Conservation (phyloP, 441 rosid genomes). For the Erodium moschatum region DNA sequence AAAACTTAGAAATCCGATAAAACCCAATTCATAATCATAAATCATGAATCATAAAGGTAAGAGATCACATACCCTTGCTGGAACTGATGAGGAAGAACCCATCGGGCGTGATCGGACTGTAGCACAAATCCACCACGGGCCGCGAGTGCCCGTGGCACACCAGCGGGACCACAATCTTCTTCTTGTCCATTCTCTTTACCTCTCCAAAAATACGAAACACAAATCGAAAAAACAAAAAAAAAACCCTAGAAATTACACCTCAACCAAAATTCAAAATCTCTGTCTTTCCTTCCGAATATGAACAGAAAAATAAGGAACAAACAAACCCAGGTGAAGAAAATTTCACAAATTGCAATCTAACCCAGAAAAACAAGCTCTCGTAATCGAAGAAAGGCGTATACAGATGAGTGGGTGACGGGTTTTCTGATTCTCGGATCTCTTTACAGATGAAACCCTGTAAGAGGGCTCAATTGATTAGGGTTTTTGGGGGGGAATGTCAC, state of each 20-base stretch:
- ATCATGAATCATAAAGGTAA: not conserved
- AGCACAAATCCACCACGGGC: slow-evolving; percentile 83
- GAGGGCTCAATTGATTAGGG: not conserved
- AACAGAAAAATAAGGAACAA: not conserved
- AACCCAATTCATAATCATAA: not conserved
- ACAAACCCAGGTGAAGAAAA: not conserved
- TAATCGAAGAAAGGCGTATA: not conserved
- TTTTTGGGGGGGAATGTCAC: not conserved
- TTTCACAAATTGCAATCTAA: not conserved
- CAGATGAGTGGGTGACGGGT: not conserved
- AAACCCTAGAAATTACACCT: not conserved
- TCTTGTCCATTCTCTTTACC: slow-evolving; percentile 40
- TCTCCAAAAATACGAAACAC: too few relatives aligned
- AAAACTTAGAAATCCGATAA: not conserved
- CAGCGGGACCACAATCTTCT: slow-evolving; percentile 61
- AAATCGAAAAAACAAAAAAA: not conserved
- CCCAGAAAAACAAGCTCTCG: not conserved
- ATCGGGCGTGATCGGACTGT: slow-evolving; percentile 89
- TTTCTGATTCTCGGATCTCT: not conserved
- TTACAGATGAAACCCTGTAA: not conserved
- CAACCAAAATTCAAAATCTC: not conserved
- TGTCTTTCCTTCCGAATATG: not conserved
- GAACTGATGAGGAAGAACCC: slow-evolving; percentile 93
- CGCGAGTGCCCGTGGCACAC: slow-evolving; percentile 98
- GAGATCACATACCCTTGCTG: slow-evolving; percentile 55